These are phyloP conservation scores for Suillus bovinus DNA, from an alignment of 768 basidiomycete genomes.

Conservation along the genomic window DNA sequence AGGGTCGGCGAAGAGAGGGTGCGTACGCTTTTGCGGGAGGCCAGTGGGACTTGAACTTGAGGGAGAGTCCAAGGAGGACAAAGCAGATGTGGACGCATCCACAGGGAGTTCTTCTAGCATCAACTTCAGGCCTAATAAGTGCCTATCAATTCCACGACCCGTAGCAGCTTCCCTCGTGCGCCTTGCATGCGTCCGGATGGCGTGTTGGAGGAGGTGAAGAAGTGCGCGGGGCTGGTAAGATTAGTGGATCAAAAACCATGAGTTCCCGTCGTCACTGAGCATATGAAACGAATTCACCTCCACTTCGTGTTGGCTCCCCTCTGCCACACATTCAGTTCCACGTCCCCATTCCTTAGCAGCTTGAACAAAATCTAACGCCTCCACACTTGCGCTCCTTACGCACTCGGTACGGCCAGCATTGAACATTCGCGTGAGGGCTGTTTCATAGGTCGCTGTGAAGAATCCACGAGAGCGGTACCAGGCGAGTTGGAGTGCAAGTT, in stretches of 20 bases:
- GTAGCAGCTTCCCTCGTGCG: conserved; percentile 78
- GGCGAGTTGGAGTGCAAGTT: conserved; percentile 90
- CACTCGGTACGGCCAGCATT: conserved; percentile 86
- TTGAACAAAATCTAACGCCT: conserved; percentile 39
- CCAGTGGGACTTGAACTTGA: conserved; percentile 25
- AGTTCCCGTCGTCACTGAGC: not conserved
- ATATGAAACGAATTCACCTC: not conserved
- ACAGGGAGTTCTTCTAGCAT: conserved; percentile 43
- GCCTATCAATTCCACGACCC: conserved; percentile 86
- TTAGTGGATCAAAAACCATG: conserved; percentile 7
- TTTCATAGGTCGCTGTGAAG: conserved; percentile 92
- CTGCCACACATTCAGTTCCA: not conserved
- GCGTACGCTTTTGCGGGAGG: conserved; percentile 23
- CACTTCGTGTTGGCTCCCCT: not conserved
- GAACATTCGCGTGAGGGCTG: conserved; percentile 85
- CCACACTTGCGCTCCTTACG: conserved; percentile 69
- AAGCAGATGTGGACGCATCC: not conserved
- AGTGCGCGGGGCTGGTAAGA: conserved; percentile 26
- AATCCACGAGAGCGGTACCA: conserved; percentile 78
- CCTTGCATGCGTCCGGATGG: conserved; percentile 67
- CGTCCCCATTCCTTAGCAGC: conserved; percentile 18
- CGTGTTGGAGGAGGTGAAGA: conserved; percentile 58
- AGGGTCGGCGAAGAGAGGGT: conserved; percentile 71
- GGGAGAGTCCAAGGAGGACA: not conserved
- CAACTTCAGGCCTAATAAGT: conserved; percentile 81